These are phyloP conservation scores for Nothophytophthora sp. DNA, from an alignment of 352 stramenopile species.

Conservation along the genomic window DNA sequence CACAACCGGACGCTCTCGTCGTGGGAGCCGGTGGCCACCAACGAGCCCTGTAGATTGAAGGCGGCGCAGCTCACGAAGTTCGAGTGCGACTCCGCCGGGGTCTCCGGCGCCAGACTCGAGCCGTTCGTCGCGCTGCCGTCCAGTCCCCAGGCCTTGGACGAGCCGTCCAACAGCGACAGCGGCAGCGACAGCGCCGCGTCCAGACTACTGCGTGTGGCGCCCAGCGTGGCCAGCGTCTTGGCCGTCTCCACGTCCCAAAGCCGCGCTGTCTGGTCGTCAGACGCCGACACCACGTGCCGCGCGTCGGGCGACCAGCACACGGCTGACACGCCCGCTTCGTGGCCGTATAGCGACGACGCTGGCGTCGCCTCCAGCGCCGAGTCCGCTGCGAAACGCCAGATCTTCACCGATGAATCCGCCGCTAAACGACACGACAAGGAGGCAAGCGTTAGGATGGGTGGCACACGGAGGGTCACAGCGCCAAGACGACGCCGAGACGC, in stretches of 20 bases:
- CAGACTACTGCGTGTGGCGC: slow-evolving; percentile 37
- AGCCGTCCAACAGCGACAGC: slow-evolving; percentile 28
- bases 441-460: background rate
- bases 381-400: slow-evolving; percentile 48
- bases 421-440: slow-evolving; percentile 26
- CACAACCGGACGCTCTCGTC: slow-evolving; percentile 97
- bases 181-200: slow-evolving; percentile 31
- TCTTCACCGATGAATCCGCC: slow-evolving; percentile 73
- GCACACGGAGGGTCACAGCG: background rate
- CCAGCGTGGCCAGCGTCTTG: slow-evolving; percentile 71
- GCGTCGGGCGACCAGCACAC: slow-evolving; percentile 90
- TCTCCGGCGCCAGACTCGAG: slow-evolving; percentile 29
- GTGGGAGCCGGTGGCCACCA: slow-evolving; percentile 91
- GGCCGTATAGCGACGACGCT: slow-evolving; percentile 68
- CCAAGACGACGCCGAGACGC: slow-evolving; percentile 1
- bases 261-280: slow-evolving; percentile 95
- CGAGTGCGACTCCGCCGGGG: slow-evolving; percentile 88
- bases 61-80: slow-evolving; percentile 96
- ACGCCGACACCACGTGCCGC: slow-evolving; percentile 91
- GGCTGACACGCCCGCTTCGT: slow-evolving; percentile 94
- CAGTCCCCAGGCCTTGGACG: slow-evolving; percentile 18
- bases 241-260: slow-evolving; percentile 94
- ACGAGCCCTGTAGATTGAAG: slow-evolving; percentile 94
- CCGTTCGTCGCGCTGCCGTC: slow-evolving; percentile 18
- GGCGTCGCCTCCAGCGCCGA: slow-evolving; percentile 25